phyloP scores from a whole-genome alignment of 129 eudicot species.

The Arctium lappa region DNA sequence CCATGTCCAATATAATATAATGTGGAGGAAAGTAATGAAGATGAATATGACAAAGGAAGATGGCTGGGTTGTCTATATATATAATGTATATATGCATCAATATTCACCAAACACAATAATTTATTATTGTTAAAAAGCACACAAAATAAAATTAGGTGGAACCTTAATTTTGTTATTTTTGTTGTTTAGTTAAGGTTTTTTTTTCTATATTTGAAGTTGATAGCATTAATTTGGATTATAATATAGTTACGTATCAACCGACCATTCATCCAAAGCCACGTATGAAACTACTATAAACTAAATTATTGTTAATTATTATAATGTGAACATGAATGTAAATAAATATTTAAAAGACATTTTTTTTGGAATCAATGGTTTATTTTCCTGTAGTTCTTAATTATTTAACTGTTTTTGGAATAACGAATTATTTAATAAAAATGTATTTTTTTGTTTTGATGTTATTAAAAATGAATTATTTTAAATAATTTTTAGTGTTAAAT shows the following conservation, averaged over 20 bases:
- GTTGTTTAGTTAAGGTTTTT: not conserved
- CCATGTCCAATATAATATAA: not conserved
- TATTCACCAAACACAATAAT: not conserved
- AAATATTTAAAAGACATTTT: not conserved
- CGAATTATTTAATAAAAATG: too few species aligned
- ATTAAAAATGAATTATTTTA: too few species aligned
- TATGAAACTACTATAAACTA: not conserved
- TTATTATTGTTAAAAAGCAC: not conserved
- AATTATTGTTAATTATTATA: not conserved
- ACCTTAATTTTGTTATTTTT: not conserved
- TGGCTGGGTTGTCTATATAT: not conserved
- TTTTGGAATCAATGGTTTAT: not conserved
- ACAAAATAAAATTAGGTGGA: not conserved
- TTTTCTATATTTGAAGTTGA: not conserved
- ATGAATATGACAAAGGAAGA: constrained; percentile 7
- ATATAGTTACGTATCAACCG: not conserved
- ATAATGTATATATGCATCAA: not conserved
- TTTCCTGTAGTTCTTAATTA: not conserved
- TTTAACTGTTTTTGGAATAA: not conserved
- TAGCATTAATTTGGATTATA: not conserved
- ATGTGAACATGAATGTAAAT: not conserved
- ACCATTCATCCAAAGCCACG: not conserved
- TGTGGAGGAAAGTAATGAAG: not conserved
- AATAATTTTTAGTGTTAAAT: not conserved
- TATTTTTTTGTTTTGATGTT: not conserved